These are phyloP conservation scores for Pseudogymnoascus sp. DNA, from an alignment of 2,329 filamentous ascomycete species.

Conservation along the genomic window DNA sequence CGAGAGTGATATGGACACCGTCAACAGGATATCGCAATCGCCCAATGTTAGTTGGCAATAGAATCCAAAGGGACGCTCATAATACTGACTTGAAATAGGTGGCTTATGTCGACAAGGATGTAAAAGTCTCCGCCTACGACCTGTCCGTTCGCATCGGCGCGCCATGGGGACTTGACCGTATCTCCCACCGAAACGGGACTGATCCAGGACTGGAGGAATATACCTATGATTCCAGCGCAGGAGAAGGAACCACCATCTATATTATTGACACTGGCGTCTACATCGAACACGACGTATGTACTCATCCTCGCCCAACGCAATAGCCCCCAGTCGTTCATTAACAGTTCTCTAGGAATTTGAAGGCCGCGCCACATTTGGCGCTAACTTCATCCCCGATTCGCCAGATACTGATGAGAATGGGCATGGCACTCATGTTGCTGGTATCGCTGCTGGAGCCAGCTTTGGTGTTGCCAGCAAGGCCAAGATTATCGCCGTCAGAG, in stretches of 20 bases:
- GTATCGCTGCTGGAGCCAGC: constrained; percentile 30
- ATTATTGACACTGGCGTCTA: constrained; percentile 27
- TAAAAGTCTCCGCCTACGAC: constrained; percentile 35
- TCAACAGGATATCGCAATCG: constrained; percentile 21
- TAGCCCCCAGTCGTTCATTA: not conserved
- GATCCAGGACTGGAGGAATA: constrained; percentile 20
- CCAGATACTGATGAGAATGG: constrained; percentile 29
- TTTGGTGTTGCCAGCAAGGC: constrained; percentile 34
- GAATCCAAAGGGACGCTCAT: not conserved
- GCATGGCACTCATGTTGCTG: constrained; percentile 37
- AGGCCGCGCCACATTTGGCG: constrained; percentile 22
- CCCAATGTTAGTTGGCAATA: constrained; percentile 20
- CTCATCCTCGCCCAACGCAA: not conserved
- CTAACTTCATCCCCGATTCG: constrained; percentile 17
- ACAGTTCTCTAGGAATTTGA: constrained; percentile 20
- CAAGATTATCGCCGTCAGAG: constrained; percentile 31
- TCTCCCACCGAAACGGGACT: constrained; percentile 21
- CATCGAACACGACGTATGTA: constrained; percentile 24
- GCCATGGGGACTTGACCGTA: constrained; percentile 30
- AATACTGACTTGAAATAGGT: constrained; percentile 30
- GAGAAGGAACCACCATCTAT: constrained; percentile 21
- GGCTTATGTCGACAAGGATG: constrained; percentile 46
- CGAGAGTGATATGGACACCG: constrained; percentile 20
- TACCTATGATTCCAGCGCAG: constrained; percentile 25
- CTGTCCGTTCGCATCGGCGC: constrained; percentile 44